Conservation (phyloP, 106 monocot species). For the Amphibolis antarctica region DNA sequence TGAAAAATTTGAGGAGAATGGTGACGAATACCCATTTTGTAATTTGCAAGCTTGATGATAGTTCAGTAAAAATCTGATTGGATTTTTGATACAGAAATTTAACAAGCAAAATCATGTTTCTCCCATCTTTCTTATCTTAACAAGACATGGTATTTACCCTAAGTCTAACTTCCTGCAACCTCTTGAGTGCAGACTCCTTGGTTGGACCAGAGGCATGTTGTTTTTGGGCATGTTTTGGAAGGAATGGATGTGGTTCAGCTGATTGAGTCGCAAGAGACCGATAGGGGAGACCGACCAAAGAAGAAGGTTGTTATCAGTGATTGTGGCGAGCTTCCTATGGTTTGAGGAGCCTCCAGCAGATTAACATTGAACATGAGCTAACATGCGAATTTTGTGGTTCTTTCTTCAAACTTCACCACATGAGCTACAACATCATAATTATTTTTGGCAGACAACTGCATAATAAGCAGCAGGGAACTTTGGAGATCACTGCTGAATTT, state of each 20-base stretch:
- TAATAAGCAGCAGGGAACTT: too few relatives aligned
- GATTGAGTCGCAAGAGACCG: conserved; percentile 87
- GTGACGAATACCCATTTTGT: too few relatives aligned
- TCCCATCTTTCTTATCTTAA: too few relatives aligned
- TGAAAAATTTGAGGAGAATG: too few relatives aligned
- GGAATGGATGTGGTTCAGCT: conserved; percentile 75
- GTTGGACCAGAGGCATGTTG: conserved; percentile 89
- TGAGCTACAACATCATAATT: too few relatives aligned
- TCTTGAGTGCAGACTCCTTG: conserved; percentile 64
- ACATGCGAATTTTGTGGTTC: not conserved
- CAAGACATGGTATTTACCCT: not conserved
- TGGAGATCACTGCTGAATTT: too few relatives aligned
- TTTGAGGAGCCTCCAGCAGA: conserved; percentile 12
- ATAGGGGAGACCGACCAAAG: conserved; percentile 76
- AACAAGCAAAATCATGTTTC: too few relatives aligned
- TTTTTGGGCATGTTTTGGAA: conserved; percentile 84
- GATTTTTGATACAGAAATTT: too few relatives aligned
- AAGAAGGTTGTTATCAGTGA: conserved; percentile 76
- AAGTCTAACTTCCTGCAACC: not conserved
- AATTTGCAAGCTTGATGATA: too few relatives aligned
- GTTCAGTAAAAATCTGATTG: too few relatives aligned
- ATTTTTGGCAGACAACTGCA: too few relatives aligned
- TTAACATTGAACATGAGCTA: not conserved
- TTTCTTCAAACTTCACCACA: not conserved
- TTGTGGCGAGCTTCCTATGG: conserved; percentile 64